Evolutionary conservation across 2,329 filamentous ascomycete genomes (phyloP).

Genomic region (Pseudogymnoascus sp.): DNA sequence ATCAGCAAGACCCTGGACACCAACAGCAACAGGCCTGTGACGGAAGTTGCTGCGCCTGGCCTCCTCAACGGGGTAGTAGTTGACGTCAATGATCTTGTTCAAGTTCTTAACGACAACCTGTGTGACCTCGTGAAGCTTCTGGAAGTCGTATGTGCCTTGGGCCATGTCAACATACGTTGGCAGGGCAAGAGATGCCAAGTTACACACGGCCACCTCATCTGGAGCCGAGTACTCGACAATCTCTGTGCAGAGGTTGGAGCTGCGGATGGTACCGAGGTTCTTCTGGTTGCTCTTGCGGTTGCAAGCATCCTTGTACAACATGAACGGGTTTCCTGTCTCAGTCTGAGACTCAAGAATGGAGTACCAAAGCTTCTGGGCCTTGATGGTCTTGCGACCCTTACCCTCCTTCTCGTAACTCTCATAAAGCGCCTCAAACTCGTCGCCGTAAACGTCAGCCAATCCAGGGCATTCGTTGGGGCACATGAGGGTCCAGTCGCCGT

Average conservation of each 20-base stretch:
- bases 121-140: conserved; percentile 90
- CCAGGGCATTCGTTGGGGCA: conserved; percentile 95
- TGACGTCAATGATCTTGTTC: conserved; percentile 97
- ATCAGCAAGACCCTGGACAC: conserved; percentile 96
- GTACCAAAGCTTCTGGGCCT: conserved; percentile 99
- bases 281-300: conserved; percentile 99
- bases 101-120: conserved; percentile 90
- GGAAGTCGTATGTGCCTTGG: conserved; percentile 82
- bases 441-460: conserved; percentile 91
- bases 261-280: conserved; percentile 96
- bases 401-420: conserved; percentile 85
- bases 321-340: conserved; percentile 97
- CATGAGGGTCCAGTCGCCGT: conserved; percentile 95
- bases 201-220: conserved; percentile 97
- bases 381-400: conserved; percentile 80
- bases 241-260: conserved; percentile 97
- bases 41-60: conserved; percentile 95
- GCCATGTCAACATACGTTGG: conserved; percentile 84
- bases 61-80: conserved; percentile 95
- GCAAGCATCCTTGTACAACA: conserved; percentile 98
- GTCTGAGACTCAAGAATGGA: conserved; percentile 96
- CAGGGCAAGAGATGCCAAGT: conserved; percentile 87
- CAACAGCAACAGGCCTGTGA: conserved; percentile 89
- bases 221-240: conserved; percentile 96
- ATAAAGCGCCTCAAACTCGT: conserved; percentile 93